Conservation (phyloP, 441 rosid species). For the Populus hybrid region DNA sequence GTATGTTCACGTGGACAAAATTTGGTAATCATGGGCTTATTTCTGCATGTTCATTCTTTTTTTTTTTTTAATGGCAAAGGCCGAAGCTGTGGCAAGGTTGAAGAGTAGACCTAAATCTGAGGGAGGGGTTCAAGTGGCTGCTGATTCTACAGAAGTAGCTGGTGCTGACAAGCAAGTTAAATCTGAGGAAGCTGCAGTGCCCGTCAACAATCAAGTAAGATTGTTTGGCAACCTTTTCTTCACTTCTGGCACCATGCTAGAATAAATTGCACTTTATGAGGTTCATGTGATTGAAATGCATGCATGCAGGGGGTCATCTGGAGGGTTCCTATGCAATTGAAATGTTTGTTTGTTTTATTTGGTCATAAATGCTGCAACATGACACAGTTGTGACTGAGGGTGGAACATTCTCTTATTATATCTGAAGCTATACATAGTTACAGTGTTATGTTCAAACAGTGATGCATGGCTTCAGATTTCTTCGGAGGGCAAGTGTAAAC, state of each 20-base stretch:
- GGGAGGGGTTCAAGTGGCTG: conserved; percentile 33
- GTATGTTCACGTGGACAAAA: conserved; percentile 31
- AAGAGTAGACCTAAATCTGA: conserved; percentile 41
- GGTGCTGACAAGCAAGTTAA: conserved; percentile 30
- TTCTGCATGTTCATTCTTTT: conserved; percentile 14
- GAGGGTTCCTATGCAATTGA: not conserved
- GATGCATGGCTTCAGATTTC: not conserved
- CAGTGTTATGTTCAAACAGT: not conserved
- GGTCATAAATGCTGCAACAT: not conserved
- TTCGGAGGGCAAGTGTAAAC: not conserved
- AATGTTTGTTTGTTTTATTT: not conserved
- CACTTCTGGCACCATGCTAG: not conserved
- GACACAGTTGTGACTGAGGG: not conserved
- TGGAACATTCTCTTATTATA: not conserved
- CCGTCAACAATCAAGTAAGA: conserved; percentile 39
- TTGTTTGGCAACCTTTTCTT: not conserved
- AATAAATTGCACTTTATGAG: not conserved
- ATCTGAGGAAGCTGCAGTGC: conserved; percentile 34
- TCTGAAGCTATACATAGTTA: not conserved
- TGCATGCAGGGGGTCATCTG: not conserved
- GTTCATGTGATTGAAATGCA: not conserved
- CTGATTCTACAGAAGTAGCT: conserved; percentile 37
- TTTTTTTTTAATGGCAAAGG: conserved; percentile 39
- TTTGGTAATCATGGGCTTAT: conserved; percentile 7
- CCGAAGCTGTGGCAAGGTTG: conserved; percentile 52